Evolutionary conservation across 1,284 basidiomycete genomes (phyloP).

Genomic region (Fomes fomentarius): DNA sequence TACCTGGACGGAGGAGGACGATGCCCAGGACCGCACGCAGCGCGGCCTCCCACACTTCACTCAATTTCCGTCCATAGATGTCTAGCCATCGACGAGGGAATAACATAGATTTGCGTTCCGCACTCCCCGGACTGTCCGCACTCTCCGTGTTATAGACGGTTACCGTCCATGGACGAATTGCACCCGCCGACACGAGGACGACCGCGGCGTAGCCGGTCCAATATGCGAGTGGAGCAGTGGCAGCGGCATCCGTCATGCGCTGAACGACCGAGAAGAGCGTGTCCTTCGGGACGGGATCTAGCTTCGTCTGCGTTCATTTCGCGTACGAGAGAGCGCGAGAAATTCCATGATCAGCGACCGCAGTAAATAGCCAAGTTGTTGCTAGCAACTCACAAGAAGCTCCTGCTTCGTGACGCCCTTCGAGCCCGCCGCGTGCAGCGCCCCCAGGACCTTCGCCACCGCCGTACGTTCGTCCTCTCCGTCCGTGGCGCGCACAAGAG

Average conservation of each 20-base stretch:
- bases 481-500: constrained; percentile 39
- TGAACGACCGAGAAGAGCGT: constrained; percentile 6
- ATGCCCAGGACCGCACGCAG: constrained; percentile 67
- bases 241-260: constrained; percentile 46
- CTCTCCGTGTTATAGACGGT: constrained; percentile 33
- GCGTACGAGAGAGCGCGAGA: too few relatives aligned
- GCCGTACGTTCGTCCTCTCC: constrained; percentile 37
- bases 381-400: constrained; percentile 44
- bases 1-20: constrained; percentile 71
- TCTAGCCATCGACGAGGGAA: constrained; percentile 81
- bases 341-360: not conserved
- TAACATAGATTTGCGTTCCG: constrained; percentile 37
- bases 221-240: constrained; percentile 57
- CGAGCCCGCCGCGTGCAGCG: constrained; percentile 44
- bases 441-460: constrained; percentile 43
- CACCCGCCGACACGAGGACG: constrained; percentile 50
- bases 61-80: constrained; percentile 62
- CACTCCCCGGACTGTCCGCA: too few relatives aligned
- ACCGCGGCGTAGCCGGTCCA: constrained; percentile 68
- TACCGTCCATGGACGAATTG: constrained; percentile 63
- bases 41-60: constrained; percentile 70
- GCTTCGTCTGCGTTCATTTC: constrained; percentile 1
- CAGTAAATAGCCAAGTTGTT: not conserved
- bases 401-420: constrained; percentile 51
- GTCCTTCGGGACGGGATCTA: constrained; percentile 1